Conservation (phyloP, 768 basidiomycete genomes). For the Phaeotremella fagi region DNA sequence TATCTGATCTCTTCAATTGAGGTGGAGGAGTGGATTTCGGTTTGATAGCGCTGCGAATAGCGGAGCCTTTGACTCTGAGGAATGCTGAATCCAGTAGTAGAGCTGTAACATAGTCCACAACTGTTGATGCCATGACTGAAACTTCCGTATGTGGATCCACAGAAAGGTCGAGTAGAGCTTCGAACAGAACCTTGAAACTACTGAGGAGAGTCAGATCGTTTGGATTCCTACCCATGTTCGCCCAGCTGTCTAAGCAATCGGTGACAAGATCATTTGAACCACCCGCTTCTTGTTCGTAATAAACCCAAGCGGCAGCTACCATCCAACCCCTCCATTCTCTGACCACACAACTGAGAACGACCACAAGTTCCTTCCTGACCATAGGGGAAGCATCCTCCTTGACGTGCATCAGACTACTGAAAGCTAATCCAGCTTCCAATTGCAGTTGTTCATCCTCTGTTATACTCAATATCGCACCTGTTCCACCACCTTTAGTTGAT, state of each 20-base stretch:
- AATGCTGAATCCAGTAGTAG: conserved; percentile 86
- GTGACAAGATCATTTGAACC: conserved; percentile 62
- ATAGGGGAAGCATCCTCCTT: conserved; percentile 94
- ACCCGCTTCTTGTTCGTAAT: conserved; percentile 76
- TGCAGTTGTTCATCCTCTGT: conserved; percentile 50
- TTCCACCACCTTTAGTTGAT: conserved; percentile 76
- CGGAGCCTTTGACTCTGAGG: conserved; percentile 63
- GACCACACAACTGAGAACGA: conserved; percentile 85
- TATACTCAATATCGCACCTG: conserved; percentile 58
- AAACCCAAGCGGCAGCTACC: conserved; percentile 92
- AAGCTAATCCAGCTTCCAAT: conserved; percentile 85
- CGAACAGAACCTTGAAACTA: conserved; percentile 91
- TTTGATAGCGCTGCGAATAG: conserved; percentile 50
- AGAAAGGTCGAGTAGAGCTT: conserved; percentile 79
- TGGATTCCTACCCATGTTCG: conserved; percentile 60
- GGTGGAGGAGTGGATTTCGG: conserved; percentile 14
- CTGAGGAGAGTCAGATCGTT: conserved; percentile 78
- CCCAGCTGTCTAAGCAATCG: conserved; percentile 72
- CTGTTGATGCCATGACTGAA: conserved; percentile 79
- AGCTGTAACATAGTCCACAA: conserved; percentile 87
- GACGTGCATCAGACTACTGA: conserved; percentile 77
- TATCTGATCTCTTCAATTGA: conserved; percentile 29
- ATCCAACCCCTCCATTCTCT: conserved; percentile 94
- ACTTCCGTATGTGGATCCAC: conserved; percentile 92
- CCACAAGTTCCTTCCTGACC: conserved; percentile 88